These are phyloP conservation scores for Senecio squalidus DNA, from an alignment of 140 eudicot species.

Conservation along the genomic window DNA sequence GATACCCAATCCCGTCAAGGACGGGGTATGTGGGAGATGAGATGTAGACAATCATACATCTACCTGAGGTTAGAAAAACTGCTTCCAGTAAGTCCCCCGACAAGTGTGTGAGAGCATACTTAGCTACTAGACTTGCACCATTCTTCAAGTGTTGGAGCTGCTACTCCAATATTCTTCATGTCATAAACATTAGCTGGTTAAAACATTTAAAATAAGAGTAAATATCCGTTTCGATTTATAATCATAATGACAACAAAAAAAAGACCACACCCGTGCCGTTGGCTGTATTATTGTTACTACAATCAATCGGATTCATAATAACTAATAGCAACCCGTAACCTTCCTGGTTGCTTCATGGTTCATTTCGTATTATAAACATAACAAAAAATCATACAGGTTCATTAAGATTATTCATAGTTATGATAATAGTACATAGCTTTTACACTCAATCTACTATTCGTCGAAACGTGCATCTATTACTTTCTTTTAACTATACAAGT, in stretches of 20 bases:
- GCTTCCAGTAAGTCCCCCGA: too few species aligned
- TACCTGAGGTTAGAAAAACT: too few species aligned
- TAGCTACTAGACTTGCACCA: slow-evolving; percentile 31
- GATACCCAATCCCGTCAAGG: too few species aligned
- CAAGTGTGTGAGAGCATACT: too few species aligned
- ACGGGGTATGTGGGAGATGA: too few species aligned
- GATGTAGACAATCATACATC: too few species aligned
- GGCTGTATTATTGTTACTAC: background rate
- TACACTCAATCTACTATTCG: background rate
- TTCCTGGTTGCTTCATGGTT: background rate
- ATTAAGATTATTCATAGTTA: too few species aligned
- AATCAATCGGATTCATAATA: background rate
- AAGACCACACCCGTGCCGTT: background rate
- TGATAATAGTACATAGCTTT: background rate
- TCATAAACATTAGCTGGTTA: slow-evolving; percentile 43
- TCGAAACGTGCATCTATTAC: background rate
- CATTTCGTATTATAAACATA: too few species aligned
- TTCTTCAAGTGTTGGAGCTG: slow-evolving; percentile 57
- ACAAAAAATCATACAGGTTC: too few species aligned
- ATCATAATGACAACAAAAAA: background rate
- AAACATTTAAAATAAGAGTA: background rate
- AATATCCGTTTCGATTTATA: background rate
- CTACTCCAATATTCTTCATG: slow-evolving; percentile 73
- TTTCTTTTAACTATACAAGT: slow-evolving; percentile 1
- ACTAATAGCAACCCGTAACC: too few species aligned